Evolutionary conservation across 345 rosid genomes (phyloP).

Genomic region (Viola odorata): DNA sequence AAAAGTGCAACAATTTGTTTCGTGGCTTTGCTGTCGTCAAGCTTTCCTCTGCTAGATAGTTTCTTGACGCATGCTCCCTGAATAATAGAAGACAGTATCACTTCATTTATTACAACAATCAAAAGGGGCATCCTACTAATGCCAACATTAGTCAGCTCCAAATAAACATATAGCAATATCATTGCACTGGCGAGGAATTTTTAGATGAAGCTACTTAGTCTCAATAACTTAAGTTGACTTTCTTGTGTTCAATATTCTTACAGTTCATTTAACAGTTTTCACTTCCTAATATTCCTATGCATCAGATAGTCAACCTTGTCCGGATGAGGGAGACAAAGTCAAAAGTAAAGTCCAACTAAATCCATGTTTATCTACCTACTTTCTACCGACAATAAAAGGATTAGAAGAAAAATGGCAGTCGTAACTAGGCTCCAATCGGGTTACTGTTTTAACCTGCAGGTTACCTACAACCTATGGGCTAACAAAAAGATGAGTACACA

Average conservation of each 20-base stretch:
- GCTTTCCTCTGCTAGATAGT: constrained; percentile 67
- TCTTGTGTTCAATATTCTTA: background rate
- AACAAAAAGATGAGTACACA: too few species aligned
- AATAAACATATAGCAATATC: background rate
- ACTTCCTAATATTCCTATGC: background rate
- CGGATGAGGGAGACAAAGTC: background rate
- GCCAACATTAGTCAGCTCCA: too few species aligned
- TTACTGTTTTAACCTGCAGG: too few species aligned
- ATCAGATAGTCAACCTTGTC: background rate
- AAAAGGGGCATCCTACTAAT: constrained; percentile 3
- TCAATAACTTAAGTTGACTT: too few species aligned
- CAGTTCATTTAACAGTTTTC: background rate
- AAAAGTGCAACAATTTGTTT: constrained; percentile 92
- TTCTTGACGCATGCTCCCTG: constrained; percentile 96
- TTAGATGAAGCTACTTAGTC: too few species aligned
- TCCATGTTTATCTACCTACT: background rate
- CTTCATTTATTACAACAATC: background rate
- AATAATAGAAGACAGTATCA: constrained; percentile 6
- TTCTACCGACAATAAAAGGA: too few species aligned
- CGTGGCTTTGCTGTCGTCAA: constrained; percentile 74
- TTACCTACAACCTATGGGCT: too few species aligned
- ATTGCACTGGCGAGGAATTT: too few species aligned
- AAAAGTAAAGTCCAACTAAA: background rate
- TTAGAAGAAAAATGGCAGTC: too few species aligned
- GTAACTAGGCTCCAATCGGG: too few species aligned